Base-by-base conservation (phyloP, 2,329 filamentous ascomycete genomes). In the Trichophyton simii region DNA sequence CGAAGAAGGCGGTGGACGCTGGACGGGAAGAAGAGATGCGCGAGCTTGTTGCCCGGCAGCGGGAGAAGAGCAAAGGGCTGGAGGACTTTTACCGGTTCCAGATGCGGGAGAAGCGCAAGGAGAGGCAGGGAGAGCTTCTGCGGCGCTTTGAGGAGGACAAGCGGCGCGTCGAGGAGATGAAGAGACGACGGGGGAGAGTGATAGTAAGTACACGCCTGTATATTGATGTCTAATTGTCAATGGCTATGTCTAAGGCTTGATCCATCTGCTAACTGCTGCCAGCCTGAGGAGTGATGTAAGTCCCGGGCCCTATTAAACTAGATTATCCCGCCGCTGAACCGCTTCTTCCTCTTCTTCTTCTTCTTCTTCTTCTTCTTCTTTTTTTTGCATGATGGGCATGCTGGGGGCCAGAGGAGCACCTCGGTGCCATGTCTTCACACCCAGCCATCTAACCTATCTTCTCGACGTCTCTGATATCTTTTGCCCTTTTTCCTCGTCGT, bases 61-160 rank as follows among this genome's bases (percentile, higher is more conserved):
- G 84, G 71, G 83, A 87, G 75, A 82, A 85, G 73, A 79, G 80
- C 68, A 79, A 83, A 71, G 83, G 85, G 60, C 77, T 84, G 66
- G 82, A 83, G 60, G 85, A 88, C 71, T 94, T 95, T 73, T 95
- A 95, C 75, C 80, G 88, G 61, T 95, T 92, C 80, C 89, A 95
- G 80, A 81, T 83, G 68, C 78, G 89, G 57, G 88, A 95, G 78
- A 85, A 83, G 78, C 84, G 84, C 76, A 94, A 94, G 79, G 83
- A 84, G 69, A 82, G 85, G 68, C 87, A 90, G 72, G 79, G 81
- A 50, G 82, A 86, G 68, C 72, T 94, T 72, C 74, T 88, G 66
- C 84, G 79, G 75, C 80, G 80, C 69, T 95, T 94, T 72, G 87
- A 91, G 70, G 84, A 89, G 72, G 89, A 94, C 76, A 82, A 82